phyloP scores from a whole-genome alignment of 2,329 filamentous ascomycete species.

The Annulohypoxylon truncatum region DNA sequence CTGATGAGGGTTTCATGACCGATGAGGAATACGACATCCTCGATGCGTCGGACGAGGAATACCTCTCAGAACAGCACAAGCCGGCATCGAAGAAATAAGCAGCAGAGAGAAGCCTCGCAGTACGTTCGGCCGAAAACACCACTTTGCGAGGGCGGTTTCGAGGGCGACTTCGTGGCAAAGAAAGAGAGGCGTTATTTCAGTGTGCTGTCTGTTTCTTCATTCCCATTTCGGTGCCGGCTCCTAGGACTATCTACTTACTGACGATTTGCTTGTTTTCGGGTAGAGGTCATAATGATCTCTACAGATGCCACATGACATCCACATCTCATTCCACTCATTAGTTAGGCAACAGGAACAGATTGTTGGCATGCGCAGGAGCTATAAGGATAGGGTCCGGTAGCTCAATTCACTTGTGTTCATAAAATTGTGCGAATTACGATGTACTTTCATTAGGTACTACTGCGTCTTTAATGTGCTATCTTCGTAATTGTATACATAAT shows the following conservation, averaged over 20 bases:
- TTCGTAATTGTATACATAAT: too few relatives aligned
- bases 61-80: constrained; percentile 66
- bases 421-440: background rate
- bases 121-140: background rate
- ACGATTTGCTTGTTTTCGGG: constrained; percentile 19
- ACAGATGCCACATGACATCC: constrained; percentile 8
- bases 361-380: constrained; percentile 31
- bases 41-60: constrained; percentile 93
- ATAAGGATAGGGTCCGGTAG: constrained; percentile 34
- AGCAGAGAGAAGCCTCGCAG: background rate
- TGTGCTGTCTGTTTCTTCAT: constrained; percentile 21
- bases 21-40: constrained; percentile 99
- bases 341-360: constrained; percentile 37
- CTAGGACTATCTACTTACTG: constrained; percentile 19
- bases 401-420: constrained; percentile 32
- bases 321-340: constrained; percentile 39
- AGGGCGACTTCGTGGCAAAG: background rate
- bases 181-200: constrained; percentile 9
- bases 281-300: constrained; percentile 6
- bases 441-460: background rate
- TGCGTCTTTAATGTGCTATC: background rate
- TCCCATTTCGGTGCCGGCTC: constrained; percentile 4
- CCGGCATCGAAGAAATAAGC: constrained; percentile 46
- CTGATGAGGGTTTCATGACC: constrained; percentile 84
- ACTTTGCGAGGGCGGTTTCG: background rate